Base-by-base conservation (phyloP, 225 moss, liverwort and hornwort genomes). In the Sphagnum tenellum region DNA sequence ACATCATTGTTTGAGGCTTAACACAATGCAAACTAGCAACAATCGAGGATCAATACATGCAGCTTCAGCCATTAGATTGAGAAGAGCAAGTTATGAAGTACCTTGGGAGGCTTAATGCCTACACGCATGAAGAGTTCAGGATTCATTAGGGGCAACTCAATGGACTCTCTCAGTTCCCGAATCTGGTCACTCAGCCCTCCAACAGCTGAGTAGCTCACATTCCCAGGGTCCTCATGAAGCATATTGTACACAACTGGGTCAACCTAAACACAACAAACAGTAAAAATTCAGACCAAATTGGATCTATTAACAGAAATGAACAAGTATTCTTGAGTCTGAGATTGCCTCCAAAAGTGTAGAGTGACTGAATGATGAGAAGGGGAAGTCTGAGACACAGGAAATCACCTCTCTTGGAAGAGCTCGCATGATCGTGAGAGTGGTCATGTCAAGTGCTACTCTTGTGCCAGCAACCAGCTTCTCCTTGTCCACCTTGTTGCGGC, bases 31-130 rank as follows among this genome's bases (percentile, higher is more conserved):
- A n/a, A 13, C 12, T 8, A n/a, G 29, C 50, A 57, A 5, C 14
- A 53, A n/a, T 9, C 12, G 3, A n/a, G 29, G 52, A 52, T 6
- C 52, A 6, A 29, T 52, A 6, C 52, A 5, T 9, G 6, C 9
- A 0, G 52, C 9, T 52, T 52, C 52, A 52, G 1, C 9, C 7
- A 52, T 52, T 5, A 52, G 52, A 6, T 52, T 52, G 52, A 0
- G 9, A 52, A 9, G 52, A 52, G 0, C 29, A 52, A 5, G 52
- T 6, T 52, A 52, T 6, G 52, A n/a, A 7, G 29, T 61, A 78
- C 82, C 82, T 83, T 79, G 8, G 82, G 82, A 13, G 82, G 82
- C 72, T 83, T 79, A 63, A 83, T 83, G 49, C 82, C 82, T 51
- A 83, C 82, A 63, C 82, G 73, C 44, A 83, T 47, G 62, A 83